Base-by-base conservation (phyloP, 345 rosid species). In the Balakata baccata region DNA sequence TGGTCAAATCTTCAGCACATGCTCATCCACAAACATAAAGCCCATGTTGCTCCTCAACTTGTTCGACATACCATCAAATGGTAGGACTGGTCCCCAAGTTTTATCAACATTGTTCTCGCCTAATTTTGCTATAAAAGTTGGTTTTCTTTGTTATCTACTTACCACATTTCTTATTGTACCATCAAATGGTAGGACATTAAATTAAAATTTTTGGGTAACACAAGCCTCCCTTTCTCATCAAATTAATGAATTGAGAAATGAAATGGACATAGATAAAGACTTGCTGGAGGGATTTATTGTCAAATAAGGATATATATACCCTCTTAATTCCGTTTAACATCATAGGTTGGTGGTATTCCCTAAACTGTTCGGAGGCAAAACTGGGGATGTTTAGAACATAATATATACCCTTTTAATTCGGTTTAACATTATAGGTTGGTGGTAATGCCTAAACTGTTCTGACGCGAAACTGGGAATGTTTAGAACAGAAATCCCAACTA, bases 41-140 rank as follows among this genome's bases (percentile, higher is more conserved):
- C 29, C 66, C 66, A 63, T 39, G 23, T 63, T 38, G 49, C 49
- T 41, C 23, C 6, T n/a, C 43, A 47, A 67, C 43, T 67, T 29
- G 58, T 49, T 14, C 11, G 50, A 47, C 22, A 16, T 23, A 2
- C 4, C 41, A 16, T 64, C 68, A 64, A 18, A 18, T 39, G 22
- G 50, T 64, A 64, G 68, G 41, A 51, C 41, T 11, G 18, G 66
- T 17, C 23, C 68, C 50, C 11, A 43, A 67, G 39, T 67, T 67
- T 67, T 50, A 12, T 50, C 70, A 49, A 46, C 37, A 23, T 67
- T 50, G 4, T 66, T 67, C 46, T 39, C 17, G 25, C 62, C 37
- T 58, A 58, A 58, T 58, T 57, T 57, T 57, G 13, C 14, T 50
- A 50, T 59, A 11, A 8, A 59, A 1, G 0, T 58, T 58, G 3